Conservation (phyloP, 805 yeast species). For the Candida taoyuanica region DNA sequence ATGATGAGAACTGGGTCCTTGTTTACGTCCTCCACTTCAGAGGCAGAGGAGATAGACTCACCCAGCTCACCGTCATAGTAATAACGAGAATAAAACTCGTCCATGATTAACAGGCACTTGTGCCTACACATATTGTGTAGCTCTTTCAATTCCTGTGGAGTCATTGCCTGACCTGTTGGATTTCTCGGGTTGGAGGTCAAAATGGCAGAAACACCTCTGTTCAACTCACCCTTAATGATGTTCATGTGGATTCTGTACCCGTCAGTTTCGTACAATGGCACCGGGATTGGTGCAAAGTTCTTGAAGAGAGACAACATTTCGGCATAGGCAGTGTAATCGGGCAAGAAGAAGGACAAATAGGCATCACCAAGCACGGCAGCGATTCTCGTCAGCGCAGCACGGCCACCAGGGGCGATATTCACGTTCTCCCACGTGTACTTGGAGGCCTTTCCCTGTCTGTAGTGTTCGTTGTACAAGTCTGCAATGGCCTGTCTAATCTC, state of each 20-base stretch:
- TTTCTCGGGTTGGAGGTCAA: constrained; percentile 59
- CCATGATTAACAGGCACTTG: constrained; percentile 55
- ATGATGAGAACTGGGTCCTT: constrained; percentile 54
- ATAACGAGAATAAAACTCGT: constrained; percentile 57
- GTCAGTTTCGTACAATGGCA: constrained; percentile 53
- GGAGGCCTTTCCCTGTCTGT: constrained; percentile 43
- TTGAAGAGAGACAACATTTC: constrained; percentile 60
- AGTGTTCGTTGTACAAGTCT: constrained; percentile 48
- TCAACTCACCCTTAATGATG: constrained; percentile 46
- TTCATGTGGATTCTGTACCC: constrained; percentile 52
- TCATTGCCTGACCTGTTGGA: constrained; percentile 55
- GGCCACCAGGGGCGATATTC: constrained; percentile 60
- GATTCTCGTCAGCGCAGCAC: constrained; percentile 58
- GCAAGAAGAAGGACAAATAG: constrained; percentile 54
- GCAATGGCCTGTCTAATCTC: constrained; percentile 56
- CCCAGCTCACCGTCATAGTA: constrained; percentile 53
- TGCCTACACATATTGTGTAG: constrained; percentile 49
- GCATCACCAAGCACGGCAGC: constrained; percentile 58
- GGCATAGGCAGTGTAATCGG: constrained; percentile 62
- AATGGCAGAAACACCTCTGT: constrained; percentile 54
- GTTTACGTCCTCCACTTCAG: constrained; percentile 49
- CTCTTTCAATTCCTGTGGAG: constrained; percentile 40
- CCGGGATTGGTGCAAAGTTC: constrained; percentile 60
- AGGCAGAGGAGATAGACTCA: constrained; percentile 46
- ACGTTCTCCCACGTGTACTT: constrained; percentile 57